Percentiles rank a stretch among this genome's conserved stretches.
Conservation (phyloP, 805 yeast genomes). For the Dipodascopsis tothii region DNA sequence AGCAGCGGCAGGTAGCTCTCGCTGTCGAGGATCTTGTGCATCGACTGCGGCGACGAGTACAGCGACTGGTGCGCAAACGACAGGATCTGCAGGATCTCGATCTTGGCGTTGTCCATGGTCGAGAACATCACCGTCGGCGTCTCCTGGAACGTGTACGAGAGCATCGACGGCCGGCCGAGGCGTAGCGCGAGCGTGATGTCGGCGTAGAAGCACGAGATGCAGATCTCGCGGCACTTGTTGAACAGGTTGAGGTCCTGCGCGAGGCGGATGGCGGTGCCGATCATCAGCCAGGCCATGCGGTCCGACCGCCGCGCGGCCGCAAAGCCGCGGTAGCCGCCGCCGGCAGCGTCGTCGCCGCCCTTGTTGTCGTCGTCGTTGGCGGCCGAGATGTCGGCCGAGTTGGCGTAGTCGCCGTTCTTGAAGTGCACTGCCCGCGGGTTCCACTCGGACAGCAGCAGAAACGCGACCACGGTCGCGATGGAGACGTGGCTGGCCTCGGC, state of each 20-base stretch:
- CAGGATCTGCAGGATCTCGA: conserved; percentile 70
- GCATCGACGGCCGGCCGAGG: conserved; percentile 68
- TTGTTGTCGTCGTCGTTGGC: conserved; percentile 19
- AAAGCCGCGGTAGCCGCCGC: conserved; percentile 58
- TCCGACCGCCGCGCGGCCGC: conserved; percentile 82
- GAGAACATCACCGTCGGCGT: conserved; percentile 52
- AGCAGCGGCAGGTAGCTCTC: conserved; percentile 55
- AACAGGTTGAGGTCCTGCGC: conserved; percentile 82
- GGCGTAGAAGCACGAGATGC: conserved; percentile 74
- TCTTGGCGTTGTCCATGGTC: conserved; percentile 59
- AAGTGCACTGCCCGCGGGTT: conserved; percentile 90
- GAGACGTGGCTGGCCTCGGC: conserved; percentile 86
- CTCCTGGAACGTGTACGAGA: conserved; percentile 56
- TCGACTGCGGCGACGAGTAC: conserved; percentile 45
- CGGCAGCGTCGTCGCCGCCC: conserved; percentile 29
- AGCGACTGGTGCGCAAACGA: conserved; percentile 77
- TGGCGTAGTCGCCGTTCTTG: conserved; percentile 65
- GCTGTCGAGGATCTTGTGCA: conserved; percentile 30
- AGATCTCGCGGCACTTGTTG: conserved; percentile 63
- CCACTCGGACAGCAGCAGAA: conserved; percentile 86
- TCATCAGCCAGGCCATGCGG: conserved; percentile 88
- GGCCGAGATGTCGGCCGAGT: conserved; percentile 32
- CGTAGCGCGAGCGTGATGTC: conserved; percentile 80
- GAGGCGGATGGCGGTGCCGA: conserved; percentile 76
- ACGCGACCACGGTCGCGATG: conserved; percentile 78